A percentile compares a stretch with the other conserved stretches of the same genome.
phyloP scores from a whole-genome alignment of 306 rosid genomes.

The Castanopsis chinensis region DNA sequence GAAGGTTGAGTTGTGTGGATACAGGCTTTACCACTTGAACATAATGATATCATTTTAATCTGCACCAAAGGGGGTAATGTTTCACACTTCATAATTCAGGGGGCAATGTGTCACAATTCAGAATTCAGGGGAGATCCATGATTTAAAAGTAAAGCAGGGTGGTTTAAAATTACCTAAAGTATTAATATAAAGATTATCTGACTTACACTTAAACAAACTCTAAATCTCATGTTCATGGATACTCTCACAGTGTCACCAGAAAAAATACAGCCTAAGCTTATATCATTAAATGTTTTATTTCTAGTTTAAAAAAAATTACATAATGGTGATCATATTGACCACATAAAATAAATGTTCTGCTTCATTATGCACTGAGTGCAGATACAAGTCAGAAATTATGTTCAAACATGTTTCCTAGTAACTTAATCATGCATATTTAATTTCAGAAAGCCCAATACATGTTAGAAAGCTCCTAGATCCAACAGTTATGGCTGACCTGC shows the following conservation, averaged over 20 bases:
- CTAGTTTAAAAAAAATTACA: not conserved
- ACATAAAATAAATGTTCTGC: not conserved
- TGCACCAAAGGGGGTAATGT: no score
- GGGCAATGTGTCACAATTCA: no score
- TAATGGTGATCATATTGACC: not conserved
- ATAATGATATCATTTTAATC: no score
- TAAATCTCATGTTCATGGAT: not conserved
- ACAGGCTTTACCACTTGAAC: no score
- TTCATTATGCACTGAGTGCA: not conserved
- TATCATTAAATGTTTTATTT: not conserved
- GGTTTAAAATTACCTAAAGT: not conserved
- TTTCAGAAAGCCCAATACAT: constrained; percentile 3
- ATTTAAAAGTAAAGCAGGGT: no score
- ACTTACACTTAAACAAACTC: not conserved
- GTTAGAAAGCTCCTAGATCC: constrained; percentile 1
- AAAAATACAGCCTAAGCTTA: not conserved
- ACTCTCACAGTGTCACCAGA: not conserved
- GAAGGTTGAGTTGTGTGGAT: no score
- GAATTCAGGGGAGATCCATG: no score
- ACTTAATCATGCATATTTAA: not conserved
- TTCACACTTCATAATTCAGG: no score
- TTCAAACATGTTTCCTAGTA: not conserved
- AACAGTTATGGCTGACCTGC: constrained; percentile 54
- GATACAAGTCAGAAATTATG: not conserved
- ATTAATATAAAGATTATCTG: not conserved